Conservation (phyloP, 768 basidiomycete genomes). For the Mycena maculata region DNA sequence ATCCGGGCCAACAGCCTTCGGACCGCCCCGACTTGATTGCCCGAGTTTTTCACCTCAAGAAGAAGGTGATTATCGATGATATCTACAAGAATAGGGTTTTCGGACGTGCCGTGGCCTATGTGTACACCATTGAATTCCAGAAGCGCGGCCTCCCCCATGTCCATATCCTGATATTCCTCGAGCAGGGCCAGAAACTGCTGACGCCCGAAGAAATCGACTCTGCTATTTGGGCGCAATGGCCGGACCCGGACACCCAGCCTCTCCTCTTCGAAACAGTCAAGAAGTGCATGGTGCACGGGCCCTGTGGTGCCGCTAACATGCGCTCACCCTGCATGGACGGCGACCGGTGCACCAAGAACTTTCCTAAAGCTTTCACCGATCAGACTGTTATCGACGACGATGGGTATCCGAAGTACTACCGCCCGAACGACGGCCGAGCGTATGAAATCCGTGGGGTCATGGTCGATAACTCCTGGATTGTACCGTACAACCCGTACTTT, state of each 20-base stretch:
- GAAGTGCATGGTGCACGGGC: conserved; percentile 58
- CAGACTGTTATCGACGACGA: conserved; percentile 46
- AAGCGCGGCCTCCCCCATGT: conserved; percentile 59
- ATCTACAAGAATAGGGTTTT: conserved; percentile 16
- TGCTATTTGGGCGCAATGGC: conserved; percentile 50
- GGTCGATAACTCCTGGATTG: conserved; percentile 44
- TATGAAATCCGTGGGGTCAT: conserved; percentile 9
- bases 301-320: conserved; percentile 39
- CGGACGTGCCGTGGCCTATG: conserved; percentile 27
- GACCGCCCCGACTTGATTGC: conserved; percentile 41
- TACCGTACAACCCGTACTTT: conserved; percentile 49
- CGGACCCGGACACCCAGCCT: conserved; percentile 47
- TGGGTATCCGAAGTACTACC: conserved; percentile 51
- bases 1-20: conserved; percentile 47
- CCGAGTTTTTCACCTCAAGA: conserved; percentile 37
- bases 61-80: conserved; percentile 10
- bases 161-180: conserved; percentile 54
- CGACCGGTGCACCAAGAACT: conserved; percentile 49
- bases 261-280: conserved; percentile 38
- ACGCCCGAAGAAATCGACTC: conserved; percentile 46
- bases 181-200: conserved; percentile 23
- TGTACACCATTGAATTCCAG: conserved; percentile 59
- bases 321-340: conserved; percentile 49
- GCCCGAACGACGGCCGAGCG: conserved; percentile 14
- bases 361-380: conserved; percentile 47